Percentiles rank a stretch among this genome's conserved stretches.
These are phyloP conservation scores for Hymenoscyphus linearis DNA, from an alignment of 2,329 filamentous ascomycete genomes.

Conservation along the genomic window DNA sequence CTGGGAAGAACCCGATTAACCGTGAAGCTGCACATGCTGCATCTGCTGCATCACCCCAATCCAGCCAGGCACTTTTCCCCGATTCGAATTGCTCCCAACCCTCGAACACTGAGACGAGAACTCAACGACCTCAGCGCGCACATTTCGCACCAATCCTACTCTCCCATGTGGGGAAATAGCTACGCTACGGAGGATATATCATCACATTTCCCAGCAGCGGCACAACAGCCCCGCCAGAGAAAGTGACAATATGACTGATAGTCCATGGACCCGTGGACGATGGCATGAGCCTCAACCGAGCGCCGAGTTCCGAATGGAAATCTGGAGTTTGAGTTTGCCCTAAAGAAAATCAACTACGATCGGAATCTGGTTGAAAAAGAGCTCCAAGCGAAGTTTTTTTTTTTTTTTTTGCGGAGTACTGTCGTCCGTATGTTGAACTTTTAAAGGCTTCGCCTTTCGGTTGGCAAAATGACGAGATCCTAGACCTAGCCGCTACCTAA, in stretches of 20 bases:
- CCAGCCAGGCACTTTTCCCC: neutral
- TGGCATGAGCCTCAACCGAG: neutral
- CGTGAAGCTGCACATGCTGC: neutral
- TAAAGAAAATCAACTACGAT: neutral
- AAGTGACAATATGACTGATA: neutral
- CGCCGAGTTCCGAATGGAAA: neutral
- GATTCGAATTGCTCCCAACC: neutral
- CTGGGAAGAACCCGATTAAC: slow-evolving; percentile 1
- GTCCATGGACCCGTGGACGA: neutral
- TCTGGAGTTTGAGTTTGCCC: neutral
- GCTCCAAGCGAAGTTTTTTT: neutral
- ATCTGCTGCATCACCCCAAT: neutral
- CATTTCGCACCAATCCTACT: neutral
- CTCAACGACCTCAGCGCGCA: neutral
- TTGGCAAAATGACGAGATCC: neutral
- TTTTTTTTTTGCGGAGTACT: too few relatives aligned
- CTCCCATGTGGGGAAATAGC: neutral
- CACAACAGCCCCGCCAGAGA: neutral
- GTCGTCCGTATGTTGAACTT: too few relatives aligned
- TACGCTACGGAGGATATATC: neutral
- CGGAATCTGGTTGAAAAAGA: neutral
- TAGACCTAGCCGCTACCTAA: neutral
- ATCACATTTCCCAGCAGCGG: neutral
- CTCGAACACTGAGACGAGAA: neutral
- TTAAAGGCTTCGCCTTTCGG: neutral